Conservation (phyloP, 768 basidiomycete genomes). For the Russula emetica region DNA sequence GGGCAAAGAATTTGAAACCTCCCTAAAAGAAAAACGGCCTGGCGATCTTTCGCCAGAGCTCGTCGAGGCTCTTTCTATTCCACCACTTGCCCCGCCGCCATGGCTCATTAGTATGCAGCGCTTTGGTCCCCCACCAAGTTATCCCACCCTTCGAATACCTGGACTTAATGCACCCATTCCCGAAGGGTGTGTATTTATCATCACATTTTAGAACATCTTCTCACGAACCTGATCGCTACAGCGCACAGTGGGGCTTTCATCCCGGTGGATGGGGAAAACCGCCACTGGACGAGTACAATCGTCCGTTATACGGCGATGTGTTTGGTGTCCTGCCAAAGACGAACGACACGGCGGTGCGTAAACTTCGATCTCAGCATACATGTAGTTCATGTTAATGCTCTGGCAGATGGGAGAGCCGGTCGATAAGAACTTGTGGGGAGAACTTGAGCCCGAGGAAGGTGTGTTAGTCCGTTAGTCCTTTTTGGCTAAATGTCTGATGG, state of each 20-base stretch:
- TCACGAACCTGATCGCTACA: conserved; percentile 33
- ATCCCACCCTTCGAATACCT: conserved; percentile 92
- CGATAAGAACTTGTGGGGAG: conserved; percentile 90
- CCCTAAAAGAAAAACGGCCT: conserved; percentile 92
- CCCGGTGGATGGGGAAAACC: conserved; percentile 99
- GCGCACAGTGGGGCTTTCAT: conserved; percentile 99
- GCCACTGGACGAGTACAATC: conserved; percentile 95
- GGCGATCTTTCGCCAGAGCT: conserved; percentile 98
- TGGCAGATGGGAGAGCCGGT: conserved; percentile 78
- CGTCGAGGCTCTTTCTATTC: conserved; percentile 95
- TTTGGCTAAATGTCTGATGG: conserved; percentile 4
- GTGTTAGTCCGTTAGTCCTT: conserved; percentile 29
- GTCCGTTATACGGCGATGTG: conserved; percentile 96
- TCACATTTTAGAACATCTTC: neutral
- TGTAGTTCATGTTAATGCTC: conserved; percentile 17
- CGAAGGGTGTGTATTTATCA: conserved; percentile 63
- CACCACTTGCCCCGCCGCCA: conserved; percentile 96
- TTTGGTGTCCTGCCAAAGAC: conserved; percentile 90
- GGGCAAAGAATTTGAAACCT: conserved; percentile 99
- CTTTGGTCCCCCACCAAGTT: conserved; percentile 96
- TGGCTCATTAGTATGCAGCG: conserved; percentile 99
- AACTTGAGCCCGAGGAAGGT: conserved; percentile 95
- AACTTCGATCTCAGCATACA: neutral
- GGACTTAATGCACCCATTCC: conserved; percentile 97
- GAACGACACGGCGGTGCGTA: conserved; percentile 66